Evolutionary conservation across 805 yeast species (phyloP), one percentile per base, ranked within the genome.

Genomic region (Yarrowia yakushimensis): DNA sequence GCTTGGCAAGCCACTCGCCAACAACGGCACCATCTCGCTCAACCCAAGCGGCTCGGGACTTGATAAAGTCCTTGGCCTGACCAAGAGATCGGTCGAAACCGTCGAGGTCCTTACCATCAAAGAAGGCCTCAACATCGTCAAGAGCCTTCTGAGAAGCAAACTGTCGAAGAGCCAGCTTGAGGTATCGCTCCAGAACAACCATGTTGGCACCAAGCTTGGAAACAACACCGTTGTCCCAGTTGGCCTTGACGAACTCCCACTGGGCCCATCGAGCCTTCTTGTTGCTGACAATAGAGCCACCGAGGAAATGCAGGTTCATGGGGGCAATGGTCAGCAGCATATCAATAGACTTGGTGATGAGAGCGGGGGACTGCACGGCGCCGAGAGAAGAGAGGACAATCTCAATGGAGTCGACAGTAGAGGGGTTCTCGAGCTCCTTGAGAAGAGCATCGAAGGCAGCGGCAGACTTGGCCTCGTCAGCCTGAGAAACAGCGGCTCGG

Each of bases 291-390:
- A 85, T 74, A 25, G 81, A 71, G 9, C 69, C 70, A 2, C 81
- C 80, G 57, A 85, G 73, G 68, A 79, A 82, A 67, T 82, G 83
- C 18, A 81, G 77, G 68, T 85, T 87, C 86, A 85, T 86, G 23
- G 64, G 66, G 10, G 72, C 70, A 17, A 85, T 77, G 36, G 81
- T 76, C 43, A 78, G 69, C 31, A 83, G 70, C 63, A 78, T 67
- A 0, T 67, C 70, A n/a, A 84, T 66, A 52, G 82, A 72, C 52
- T 70, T 69, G n/a, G 72, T 67, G 25, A 82, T 73, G 28, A 77
- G 73, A 13, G 71, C 73, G 10, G 70, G 67, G 30, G 77, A 75
- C 36, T 74, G 66, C 20, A 80, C 74, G 17, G 74, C 71, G 1
- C 89, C 88, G 48, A 85, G 71, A 0, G 88, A 81, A n/a, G 70